A percentile compares a stretch with the other conserved stretches of the same genome.
Conservation (phyloP, 2,329 filamentous ascomycete species). For the Verticillium nubilum region DNA sequence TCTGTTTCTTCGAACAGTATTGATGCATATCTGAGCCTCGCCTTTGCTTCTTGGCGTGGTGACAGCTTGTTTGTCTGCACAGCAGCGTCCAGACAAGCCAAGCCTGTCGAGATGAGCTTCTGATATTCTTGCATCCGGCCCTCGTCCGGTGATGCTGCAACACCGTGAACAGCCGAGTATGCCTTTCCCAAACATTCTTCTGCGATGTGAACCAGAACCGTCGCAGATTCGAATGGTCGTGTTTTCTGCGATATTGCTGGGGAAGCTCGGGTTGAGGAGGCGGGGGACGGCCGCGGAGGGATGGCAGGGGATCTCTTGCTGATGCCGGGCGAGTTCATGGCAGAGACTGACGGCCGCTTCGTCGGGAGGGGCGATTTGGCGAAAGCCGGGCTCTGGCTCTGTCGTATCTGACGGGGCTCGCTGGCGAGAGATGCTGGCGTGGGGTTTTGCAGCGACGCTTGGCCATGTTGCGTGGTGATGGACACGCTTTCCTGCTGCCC, state of each 20-base stretch:
- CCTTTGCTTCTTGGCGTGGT: slow-evolving; percentile 62
- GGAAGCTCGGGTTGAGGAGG: slow-evolving; percentile 21
- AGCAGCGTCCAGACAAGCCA: slow-evolving; percentile 67
- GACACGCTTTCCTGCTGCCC: slow-evolving; percentile 7
- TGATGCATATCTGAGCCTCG: slow-evolving; percentile 66
- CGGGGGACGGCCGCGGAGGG: slow-evolving; percentile 13
- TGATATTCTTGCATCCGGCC: slow-evolving; percentile 60
- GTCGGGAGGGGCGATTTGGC: slow-evolving; percentile 7
- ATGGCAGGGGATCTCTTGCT: slow-evolving; percentile 30
- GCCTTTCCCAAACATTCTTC: slow-evolving; percentile 72
- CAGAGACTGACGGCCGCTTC: slow-evolving; percentile 33
- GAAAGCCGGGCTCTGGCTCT: slow-evolving; percentile 32
- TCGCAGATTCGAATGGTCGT: slow-evolving; percentile 42
- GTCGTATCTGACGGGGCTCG: slow-evolving; percentile 13
- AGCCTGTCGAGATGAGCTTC: slow-evolving; percentile 63
- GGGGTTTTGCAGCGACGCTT: not conserved
- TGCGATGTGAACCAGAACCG: slow-evolving; percentile 64
- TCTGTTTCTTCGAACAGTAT: slow-evolving; percentile 71
- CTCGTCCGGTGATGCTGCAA: slow-evolving; percentile 45
- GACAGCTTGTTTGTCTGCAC: slow-evolving; percentile 55
- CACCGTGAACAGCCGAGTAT: slow-evolving; percentile 43
- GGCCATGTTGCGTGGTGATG: not conserved
- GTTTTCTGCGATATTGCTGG: slow-evolving; percentile 33
- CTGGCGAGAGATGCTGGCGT: slow-evolving; percentile 3
- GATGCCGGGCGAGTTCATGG: slow-evolving; percentile 28